These are phyloP conservation scores for Thermothielavioides terrestris DNA, from an alignment of 495 filamentous ascomycete species.

Conservation along the genomic window DNA sequence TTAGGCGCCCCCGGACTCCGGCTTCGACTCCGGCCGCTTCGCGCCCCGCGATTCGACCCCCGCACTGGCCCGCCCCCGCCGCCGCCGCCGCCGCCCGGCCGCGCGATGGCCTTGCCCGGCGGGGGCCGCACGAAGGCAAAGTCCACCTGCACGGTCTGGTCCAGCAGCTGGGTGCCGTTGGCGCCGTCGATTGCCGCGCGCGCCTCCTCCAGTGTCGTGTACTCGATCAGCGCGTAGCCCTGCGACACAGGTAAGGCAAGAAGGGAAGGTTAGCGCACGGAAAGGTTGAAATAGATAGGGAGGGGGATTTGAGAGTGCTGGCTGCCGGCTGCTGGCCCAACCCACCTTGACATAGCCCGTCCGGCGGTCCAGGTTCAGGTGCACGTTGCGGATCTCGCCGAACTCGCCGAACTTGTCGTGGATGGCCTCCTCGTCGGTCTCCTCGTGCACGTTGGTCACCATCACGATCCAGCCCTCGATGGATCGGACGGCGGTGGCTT, in stretches of 20 bases:
- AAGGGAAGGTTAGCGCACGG: not conserved
- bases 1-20: conserved; percentile 31
- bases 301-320: too few relatives aligned
- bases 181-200: conserved; percentile 77
- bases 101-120: conserved; percentile 53
- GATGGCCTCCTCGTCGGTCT: conserved; percentile 91
- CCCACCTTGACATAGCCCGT: conserved; percentile 96
- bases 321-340: too few relatives aligned
- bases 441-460: conserved; percentile 94
- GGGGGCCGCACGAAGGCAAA: conserved; percentile 96
- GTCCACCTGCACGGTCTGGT: conserved; percentile 86
- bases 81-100: conserved; percentile 33
- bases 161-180: conserved; percentile 73
- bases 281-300: too few relatives aligned
- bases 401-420: conserved; percentile 92
- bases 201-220: conserved; percentile 78
- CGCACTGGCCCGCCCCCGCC: conserved; percentile 37
- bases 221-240: conserved; percentile 94
- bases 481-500: conserved; percentile 86
- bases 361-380: conserved; percentile 86
- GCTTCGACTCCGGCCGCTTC: conserved; percentile 41
- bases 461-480: conserved; percentile 99
- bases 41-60: conserved; percentile 20
- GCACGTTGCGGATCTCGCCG: conserved; percentile 96
- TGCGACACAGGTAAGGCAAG: conserved; percentile 22